Evolutionary conservation across 441 rosid genomes (phyloP), one percentile per base, ranked within the genome.

Genomic region (Sinapis alba): DNA sequence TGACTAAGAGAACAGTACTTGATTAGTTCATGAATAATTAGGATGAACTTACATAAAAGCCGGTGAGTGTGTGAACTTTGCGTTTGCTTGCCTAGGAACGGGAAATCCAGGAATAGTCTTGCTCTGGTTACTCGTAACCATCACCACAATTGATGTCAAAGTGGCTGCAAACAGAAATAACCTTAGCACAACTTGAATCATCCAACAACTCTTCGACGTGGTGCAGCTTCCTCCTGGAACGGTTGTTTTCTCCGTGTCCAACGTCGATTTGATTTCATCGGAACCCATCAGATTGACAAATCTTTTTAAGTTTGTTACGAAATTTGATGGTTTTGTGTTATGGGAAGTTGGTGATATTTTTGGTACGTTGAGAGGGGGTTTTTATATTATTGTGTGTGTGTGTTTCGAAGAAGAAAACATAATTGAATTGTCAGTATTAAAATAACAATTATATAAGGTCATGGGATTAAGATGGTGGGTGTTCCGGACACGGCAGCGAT

Each of bases 31-130:
- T 15, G 27, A 70, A 21, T 20, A 13, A 27, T 65, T 5, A 72
- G 43, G 26, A 68, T 19, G 62, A 51, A 83, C 90, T 86, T 60
- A 93, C 98, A 88, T 73, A 76, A 91, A 79, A 59, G 98, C 96
- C 0, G 97, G 98, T 0, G 97, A 90, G 65, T 88, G 47, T 21
- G 36, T 73, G 78, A 90, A 94, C 71, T 91, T 91, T 63, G 97
- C 97, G 69, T 91, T 91, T 63, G 97, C 97, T 32, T 51, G 66
- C 27, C 50, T 8, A 7, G 83, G 76, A 0, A 47, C 0, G 3
- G 71, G 78, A 2, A 53, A 0, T 24, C 83, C 83, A 2, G 85
- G 84, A 18, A 72, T 57, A 18, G 13, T 7, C 71, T 78, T 69
- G 1, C 86, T 82, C 75, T 94, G 89, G 69, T 91, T 85, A 81